Percentiles rank a stretch among this genome's conserved stretches.
Conservation (phyloP, 1,284 basidiomycete species). For the Peniophora sp. region DNA sequence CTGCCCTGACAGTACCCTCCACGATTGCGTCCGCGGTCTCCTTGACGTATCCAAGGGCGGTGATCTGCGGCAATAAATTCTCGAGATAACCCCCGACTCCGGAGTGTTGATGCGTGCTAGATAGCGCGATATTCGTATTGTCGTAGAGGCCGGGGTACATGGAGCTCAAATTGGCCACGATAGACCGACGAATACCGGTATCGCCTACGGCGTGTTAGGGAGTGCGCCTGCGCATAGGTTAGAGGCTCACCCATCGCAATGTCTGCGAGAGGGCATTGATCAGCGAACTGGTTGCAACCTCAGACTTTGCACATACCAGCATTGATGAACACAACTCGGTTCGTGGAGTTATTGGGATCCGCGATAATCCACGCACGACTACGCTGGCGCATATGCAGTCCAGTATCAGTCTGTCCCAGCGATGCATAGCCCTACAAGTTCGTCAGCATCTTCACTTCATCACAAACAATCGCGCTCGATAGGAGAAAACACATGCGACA, state of each 20-base stretch:
- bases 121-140: constrained; percentile 67
- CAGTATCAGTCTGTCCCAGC: constrained; percentile 63
- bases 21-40: constrained; percentile 66
- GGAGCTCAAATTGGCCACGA: constrained; percentile 50
- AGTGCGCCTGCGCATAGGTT: constrained; percentile 28
- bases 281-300: too few species aligned
- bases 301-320: constrained; percentile 40
- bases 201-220: constrained; percentile 66
- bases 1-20: constrained; percentile 60
- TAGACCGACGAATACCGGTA: constrained; percentile 63
- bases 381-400: constrained; percentile 74
- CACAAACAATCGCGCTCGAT: constrained; percentile 1
- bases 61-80: constrained; percentile 71
- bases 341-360: constrained; percentile 42
- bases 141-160: constrained; percentile 60
- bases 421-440: constrained; percentile 63
- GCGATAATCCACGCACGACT: constrained; percentile 75
- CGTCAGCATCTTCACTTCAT: not conserved
- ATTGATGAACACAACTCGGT: constrained; percentile 71
- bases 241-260: constrained; percentile 45
- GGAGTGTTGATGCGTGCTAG: constrained; percentile 72
- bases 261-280: constrained; percentile 32
- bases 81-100: constrained; percentile 77
- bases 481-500: constrained; percentile 3
- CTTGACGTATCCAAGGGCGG: constrained; percentile 66